phyloP scores from a whole-genome alignment of 179 eudicot species.

The Beta corolliflora region DNA sequence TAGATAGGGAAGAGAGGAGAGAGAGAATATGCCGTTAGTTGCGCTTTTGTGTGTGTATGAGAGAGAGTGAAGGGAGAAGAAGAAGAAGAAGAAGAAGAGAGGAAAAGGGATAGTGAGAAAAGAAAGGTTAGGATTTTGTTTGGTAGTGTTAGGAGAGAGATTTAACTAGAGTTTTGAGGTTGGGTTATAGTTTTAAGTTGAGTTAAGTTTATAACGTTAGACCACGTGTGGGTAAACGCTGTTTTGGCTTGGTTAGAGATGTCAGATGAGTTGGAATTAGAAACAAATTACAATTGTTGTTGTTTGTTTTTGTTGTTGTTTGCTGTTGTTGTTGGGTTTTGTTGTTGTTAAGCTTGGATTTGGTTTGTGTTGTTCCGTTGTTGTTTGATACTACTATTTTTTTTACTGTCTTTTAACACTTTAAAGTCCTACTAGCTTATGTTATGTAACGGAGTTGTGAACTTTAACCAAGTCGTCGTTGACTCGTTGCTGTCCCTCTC shows the following conservation, averaged over 20 bases:
- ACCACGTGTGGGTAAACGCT: constrained; percentile 19
- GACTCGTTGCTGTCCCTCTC: no score
- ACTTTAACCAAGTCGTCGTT: no score
- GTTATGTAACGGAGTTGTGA: no score
- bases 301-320: no score
- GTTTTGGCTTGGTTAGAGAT: not conserved
- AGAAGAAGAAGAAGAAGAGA: constrained; percentile 11
- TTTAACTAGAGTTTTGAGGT: constrained; percentile 4
- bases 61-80: not conserved
- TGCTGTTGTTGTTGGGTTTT: no score
- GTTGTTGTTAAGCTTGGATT: no score
- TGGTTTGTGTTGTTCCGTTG: no score
- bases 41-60: constrained; percentile 4
- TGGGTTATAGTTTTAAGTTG: not conserved
- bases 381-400: no score
- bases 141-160: not conserved
- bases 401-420: no score
- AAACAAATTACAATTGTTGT: no score
- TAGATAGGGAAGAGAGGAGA: not conserved
- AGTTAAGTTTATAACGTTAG: not conserved
- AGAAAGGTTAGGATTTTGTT: not conserved
- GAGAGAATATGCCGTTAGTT: constrained; percentile 19
- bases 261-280: not conserved
- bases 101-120: not conserved
- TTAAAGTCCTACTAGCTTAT: no score